phyloP scores from a whole-genome alignment of 345 rosid species.

The Arabis alpina region DNA sequence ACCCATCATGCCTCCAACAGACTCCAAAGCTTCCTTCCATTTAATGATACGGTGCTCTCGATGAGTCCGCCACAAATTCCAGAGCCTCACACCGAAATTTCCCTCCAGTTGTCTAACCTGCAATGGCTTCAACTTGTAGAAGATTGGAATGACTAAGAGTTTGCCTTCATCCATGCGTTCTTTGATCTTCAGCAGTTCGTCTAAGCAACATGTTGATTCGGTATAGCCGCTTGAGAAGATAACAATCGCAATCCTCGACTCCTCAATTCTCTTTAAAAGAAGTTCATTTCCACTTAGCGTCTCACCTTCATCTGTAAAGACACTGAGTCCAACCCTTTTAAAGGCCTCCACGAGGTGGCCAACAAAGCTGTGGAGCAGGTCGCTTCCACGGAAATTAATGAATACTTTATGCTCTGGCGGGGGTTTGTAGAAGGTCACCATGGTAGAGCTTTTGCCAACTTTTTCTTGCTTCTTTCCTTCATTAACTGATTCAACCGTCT shows the following conservation, averaged over 20 bases:
- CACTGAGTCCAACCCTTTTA: too few species aligned
- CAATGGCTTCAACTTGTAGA: constrained; percentile 11
- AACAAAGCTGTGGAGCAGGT: too few species aligned
- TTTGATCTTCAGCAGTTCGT: constrained; percentile 19
- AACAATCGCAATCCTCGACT: constrained; percentile 11
- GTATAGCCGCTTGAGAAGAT: constrained; percentile 22
- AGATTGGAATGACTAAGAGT: constrained; percentile 6
- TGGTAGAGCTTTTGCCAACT: too few species aligned
- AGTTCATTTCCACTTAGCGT: too few species aligned
- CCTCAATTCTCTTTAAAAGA: constrained; percentile 13
- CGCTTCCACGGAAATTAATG: too few species aligned
- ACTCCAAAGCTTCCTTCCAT: constrained; percentile 30
- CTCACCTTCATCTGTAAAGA: too few species aligned
- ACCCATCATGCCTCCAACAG: not conserved
- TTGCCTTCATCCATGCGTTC: constrained; percentile 20
- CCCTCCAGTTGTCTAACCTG: constrained; percentile 10
- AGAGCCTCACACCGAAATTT: constrained; percentile 2
- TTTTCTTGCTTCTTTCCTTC: too few species aligned
- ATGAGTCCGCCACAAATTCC: constrained; percentile 9
- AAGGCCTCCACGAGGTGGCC: too few species aligned
- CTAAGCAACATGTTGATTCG: constrained; percentile 11
- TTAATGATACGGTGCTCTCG: not conserved
- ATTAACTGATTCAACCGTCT: too few species aligned
- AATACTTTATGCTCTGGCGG: too few species aligned
- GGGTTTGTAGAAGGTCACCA: too few species aligned